Percentiles rank a stretch among this genome's conserved stretches.
Evolutionary conservation across 2,329 filamentous ascomycete genomes (phyloP).

Genomic region (Phialophora expanda): DNA sequence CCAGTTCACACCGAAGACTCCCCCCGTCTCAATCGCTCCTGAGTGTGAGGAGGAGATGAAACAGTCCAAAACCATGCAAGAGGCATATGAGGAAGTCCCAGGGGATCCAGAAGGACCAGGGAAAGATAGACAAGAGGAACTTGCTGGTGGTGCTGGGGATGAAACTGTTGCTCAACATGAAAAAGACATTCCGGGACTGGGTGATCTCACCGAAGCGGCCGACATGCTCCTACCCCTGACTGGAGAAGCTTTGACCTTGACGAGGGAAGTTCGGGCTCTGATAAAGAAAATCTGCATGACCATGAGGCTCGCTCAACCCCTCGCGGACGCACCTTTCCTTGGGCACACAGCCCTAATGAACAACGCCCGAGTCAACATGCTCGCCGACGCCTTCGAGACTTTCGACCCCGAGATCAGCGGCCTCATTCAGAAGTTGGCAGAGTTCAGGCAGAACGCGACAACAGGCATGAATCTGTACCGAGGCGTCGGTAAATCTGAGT

Average conservation of each 20-base stretch:
- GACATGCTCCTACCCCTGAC: neutral
- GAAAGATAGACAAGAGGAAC: neutral
- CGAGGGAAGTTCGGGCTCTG: neutral
- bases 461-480: neutral
- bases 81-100: neutral
- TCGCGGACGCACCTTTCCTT: neutral
- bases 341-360: neutral
- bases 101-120: neutral
- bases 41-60: neutral
- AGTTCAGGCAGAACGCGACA: neutral
- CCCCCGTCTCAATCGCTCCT: neutral
- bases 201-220: neutral
- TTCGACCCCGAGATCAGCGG: neutral
- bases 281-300: neutral
- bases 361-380: neutral
- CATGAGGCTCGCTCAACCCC: neutral
- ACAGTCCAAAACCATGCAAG: neutral
- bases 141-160: too few species aligned
- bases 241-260: neutral
- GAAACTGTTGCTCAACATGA: neutral
- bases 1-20: neutral
- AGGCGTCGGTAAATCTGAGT: neutral
- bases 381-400: neutral
- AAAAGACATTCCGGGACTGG: neutral
- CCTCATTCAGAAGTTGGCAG: neutral